Percentiles rank a stretch among this genome's conserved stretches.
phyloP scores from a whole-genome alignment of 164 flowering plant species.

The Cinnamomum chago region DNA sequence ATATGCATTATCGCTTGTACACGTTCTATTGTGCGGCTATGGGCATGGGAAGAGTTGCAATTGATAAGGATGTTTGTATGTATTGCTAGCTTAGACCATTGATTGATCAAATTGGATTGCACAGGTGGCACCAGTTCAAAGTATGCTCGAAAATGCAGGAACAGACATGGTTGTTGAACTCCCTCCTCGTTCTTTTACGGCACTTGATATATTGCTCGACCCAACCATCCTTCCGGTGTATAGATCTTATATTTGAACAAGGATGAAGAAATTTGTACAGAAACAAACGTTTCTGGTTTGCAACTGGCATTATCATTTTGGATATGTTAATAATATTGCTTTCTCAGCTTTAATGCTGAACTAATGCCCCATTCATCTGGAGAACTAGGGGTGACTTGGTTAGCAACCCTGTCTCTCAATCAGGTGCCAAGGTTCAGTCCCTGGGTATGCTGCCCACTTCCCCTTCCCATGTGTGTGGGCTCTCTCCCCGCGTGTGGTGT shows the following conservation, averaged over 20 bases:
- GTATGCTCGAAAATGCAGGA: conserved; percentile 35
- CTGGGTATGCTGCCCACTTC: too few relatives aligned
- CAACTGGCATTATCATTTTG: background rate
- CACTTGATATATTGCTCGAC: conserved; percentile 47
- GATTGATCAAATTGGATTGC: background rate
- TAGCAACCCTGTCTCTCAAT: too few relatives aligned
- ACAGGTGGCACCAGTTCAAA: conserved; percentile 50
- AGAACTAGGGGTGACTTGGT: too few relatives aligned
- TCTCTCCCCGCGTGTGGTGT: too few relatives aligned
- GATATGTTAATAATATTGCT: background rate
- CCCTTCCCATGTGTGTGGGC: too few relatives aligned
- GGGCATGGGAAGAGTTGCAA: too few relatives aligned
- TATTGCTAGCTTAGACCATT: background rate
- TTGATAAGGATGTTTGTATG: too few relatives aligned
- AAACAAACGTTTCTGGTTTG: background rate
- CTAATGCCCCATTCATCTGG: too few relatives aligned
- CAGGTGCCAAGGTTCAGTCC: too few relatives aligned
- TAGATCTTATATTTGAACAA: conserved; percentile 16
- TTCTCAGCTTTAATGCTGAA: background rate
- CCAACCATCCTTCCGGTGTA: conserved; percentile 17
- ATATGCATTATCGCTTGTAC: too few relatives aligned
- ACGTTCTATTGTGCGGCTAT: too few relatives aligned
- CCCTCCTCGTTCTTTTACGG: conserved; percentile 59
- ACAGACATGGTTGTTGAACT: conserved; percentile 43
- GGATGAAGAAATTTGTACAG: background rate